Base-by-base conservation (phyloP, 768 basidiomycete species). In the Suillus ampliporus region DNA sequence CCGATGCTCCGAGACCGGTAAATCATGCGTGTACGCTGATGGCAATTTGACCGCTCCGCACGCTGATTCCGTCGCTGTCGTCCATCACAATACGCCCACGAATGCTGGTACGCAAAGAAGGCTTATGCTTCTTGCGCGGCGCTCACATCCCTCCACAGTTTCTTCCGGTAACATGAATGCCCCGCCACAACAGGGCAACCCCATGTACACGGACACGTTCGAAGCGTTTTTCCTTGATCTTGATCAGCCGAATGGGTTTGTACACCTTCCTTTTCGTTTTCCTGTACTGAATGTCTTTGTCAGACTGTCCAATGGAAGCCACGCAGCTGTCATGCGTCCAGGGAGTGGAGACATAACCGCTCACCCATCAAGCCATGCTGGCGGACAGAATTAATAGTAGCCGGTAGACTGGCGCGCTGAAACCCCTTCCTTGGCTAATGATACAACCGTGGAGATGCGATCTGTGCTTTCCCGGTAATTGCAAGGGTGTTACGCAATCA, bases 1-100 rank as follows among this genome's bases (percentile, higher is more conserved):
- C 38, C 38, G 54, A 23, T 56, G 54, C 38, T 56, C 15, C 10
- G 54, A 56, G 38, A 56, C 17, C 15, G 17, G 26, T 35, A 56
- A 19, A 56, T 6, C 37, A 56, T 56, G 54, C 38, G 54, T 56
- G 17, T 56, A 56, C 10, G 54, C 38, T 13, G 54, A 56, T 23
- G 54, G 26, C 37, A 56, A 19, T 28, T 1, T 23, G 17, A 28
- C 54, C 26, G 3, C 54, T 56, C 5, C 38, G 5, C 54, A 56
- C 4, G 17, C 38, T 41, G 54, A 26, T 28, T 28, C 54, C 14
- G 37, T 19, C 54, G 54, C 50, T 34, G 50, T 51, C 50, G 50
- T 34, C 50, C 50, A 51, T 51, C 50, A 7, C 50, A 51, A 34
- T 34, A 2, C 11, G 19, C 34, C 28, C 50, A 51, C 50, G 1